phyloP scores from a whole-genome alignment of 164 flowering plant species.

The Platanus orientalis region DNA sequence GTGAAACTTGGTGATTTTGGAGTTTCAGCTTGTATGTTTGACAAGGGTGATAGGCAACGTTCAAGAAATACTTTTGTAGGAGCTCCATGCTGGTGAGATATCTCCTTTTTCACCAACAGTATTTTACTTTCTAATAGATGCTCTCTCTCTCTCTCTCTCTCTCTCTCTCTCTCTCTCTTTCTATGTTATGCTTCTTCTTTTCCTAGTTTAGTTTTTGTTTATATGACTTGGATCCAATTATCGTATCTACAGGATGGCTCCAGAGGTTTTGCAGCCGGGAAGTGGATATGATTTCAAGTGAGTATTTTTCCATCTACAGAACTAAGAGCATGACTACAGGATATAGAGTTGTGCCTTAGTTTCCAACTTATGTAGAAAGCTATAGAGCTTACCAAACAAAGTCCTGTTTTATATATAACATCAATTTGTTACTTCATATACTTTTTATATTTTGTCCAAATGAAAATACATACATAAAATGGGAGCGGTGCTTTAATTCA shows the following conservation, averaged over 20 bases:
- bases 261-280: conserved; percentile 97
- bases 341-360: background rate
- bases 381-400: background rate
- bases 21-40: conserved; percentile 97
- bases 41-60: conserved; percentile 87
- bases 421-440: background rate
- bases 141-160: background rate
- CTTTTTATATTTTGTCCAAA: background rate
- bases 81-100: conserved; percentile 93
- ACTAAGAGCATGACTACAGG: background rate
- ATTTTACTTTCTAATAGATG: background rate
- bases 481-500: background rate
- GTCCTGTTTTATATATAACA: background rate
- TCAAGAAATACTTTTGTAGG: conserved; percentile 96
- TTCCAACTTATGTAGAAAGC: background rate
- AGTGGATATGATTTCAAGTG: conserved; percentile 96
- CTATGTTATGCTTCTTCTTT: background rate
- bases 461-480: background rate
- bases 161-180: background rate
- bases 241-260: conserved; percentile 83
- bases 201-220: background rate
- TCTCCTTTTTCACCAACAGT: background rate
- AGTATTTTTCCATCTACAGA: conserved; percentile 26
- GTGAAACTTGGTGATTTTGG: conserved; percentile 98
- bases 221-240: too few relatives aligned